Evolutionary conservation across 306 rosid species (phyloP).

Genomic region (Cajanus cajan): DNA sequence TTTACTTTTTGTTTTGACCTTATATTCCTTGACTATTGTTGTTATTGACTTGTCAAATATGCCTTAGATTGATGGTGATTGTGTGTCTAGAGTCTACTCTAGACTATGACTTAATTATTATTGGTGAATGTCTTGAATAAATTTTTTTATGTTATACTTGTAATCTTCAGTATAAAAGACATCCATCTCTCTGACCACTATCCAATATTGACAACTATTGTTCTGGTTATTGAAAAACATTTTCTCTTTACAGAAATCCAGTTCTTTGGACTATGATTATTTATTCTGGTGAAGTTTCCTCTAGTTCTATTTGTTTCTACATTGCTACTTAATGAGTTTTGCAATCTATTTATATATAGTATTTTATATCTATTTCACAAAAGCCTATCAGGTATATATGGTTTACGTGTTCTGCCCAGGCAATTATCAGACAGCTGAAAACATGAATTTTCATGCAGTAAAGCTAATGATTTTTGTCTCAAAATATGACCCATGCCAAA

Average conservation of each 20-base stretch:
- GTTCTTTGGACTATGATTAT: background rate
- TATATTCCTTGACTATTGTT: background rate
- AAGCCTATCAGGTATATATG: background rate
- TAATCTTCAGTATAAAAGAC: background rate
- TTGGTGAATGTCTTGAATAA: background rate
- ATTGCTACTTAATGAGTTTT: background rate
- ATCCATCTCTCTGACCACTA: background rate
- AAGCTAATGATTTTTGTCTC: background rate
- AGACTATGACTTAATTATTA: background rate
- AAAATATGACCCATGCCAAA: background rate
- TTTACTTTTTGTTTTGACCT: background rate
- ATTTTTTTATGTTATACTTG: background rate
- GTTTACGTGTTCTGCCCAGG: background rate
- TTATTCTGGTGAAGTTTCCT: background rate
- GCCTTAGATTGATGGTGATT: background rate
- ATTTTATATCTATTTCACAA: background rate
- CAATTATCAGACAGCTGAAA: background rate
- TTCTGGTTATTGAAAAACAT: background rate
- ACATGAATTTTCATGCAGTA: background rate
- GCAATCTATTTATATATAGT: constrained; percentile 5
- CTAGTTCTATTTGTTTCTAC: background rate
- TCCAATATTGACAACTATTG: background rate
- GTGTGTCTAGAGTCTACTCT: background rate
- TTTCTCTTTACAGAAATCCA: background rate
- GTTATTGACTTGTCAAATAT: background rate